A percentile compares a stretch with the other conserved stretches of the same genome.
Evolutionary conservation across 306 rosid genomes (phyloP).

Genomic region (Trifolium dubium): DNA sequence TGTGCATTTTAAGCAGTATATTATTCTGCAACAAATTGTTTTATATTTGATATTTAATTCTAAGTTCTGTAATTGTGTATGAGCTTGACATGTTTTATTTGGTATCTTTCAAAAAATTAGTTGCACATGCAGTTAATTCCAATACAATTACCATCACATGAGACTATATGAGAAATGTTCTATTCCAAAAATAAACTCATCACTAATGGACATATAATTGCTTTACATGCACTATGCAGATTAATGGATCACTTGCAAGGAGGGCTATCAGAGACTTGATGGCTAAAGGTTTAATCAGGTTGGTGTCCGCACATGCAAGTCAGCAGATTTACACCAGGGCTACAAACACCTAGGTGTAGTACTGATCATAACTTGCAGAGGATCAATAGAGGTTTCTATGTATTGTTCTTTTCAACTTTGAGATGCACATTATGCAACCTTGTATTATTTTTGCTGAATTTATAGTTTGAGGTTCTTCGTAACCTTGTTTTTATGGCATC

Average conservation of each 20-base stretch:
- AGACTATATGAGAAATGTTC: not conserved
- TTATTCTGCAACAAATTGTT: not conserved
- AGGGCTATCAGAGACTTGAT: conserved; percentile 66
- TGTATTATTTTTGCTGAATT: conserved; percentile 31
- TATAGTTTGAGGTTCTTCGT: conserved; percentile 26
- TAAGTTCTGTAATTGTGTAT: not conserved
- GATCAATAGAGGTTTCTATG: conserved; percentile 34
- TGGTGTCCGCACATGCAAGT: conserved; percentile 66
- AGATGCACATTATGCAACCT: conserved; percentile 24
- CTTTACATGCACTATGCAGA: conserved; percentile 40
- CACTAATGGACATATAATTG: not conserved
- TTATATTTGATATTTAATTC: not conserved
- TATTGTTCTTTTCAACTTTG: conserved; percentile 40
- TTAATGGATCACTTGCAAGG: conserved; percentile 74
- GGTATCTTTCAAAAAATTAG: not conserved
- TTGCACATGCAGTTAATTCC: not conserved
- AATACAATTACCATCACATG: not conserved
- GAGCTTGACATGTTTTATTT: not conserved
- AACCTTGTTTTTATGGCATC: conserved; percentile 28
- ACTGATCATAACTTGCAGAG: not conserved
- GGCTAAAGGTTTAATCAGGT: conserved; percentile 67
- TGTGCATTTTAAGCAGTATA: not conserved
- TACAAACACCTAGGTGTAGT: conserved; percentile 59
- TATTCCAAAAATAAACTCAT: not conserved
- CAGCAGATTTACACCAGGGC: conserved; percentile 81